Percentiles rank a stretch among this genome's conserved stretches.
phyloP scores from a whole-genome alignment of 2,329 filamentous ascomycete genomes.

The Lachnellula occidentalis region DNA sequence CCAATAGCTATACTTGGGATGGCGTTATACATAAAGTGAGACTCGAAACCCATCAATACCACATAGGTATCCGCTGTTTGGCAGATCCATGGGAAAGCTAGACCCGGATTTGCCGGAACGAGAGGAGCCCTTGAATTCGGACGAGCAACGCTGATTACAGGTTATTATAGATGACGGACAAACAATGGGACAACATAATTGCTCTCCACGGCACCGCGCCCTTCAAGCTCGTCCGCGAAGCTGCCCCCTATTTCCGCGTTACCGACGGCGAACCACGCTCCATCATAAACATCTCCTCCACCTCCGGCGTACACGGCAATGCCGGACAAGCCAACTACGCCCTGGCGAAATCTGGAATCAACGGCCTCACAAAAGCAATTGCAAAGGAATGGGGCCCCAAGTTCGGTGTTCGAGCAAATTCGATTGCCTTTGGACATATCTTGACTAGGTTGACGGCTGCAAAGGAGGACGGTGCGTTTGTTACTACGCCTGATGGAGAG shows the following conservation, averaged over 20 bases:
- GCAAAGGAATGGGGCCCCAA: slow-evolving; percentile 86
- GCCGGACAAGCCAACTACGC: slow-evolving; percentile 89
- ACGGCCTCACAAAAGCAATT: slow-evolving; percentile 80
- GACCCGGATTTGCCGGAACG: slow-evolving; percentile 3
- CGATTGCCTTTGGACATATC: slow-evolving; percentile 79
- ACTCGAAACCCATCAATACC: slow-evolving; percentile 8
- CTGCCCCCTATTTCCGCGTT: slow-evolving; percentile 82
- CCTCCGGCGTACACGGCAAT: slow-evolving; percentile 78
- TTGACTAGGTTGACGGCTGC: slow-evolving; percentile 73
- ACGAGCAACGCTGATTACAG: not conserved
- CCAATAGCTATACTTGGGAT: slow-evolving; percentile 70
- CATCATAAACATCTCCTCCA: slow-evolving; percentile 80
- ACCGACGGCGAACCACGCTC: slow-evolving; percentile 73
- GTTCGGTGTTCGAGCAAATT: slow-evolving; percentile 79
- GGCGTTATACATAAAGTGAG: slow-evolving; percentile 77
- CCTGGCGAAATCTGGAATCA: slow-evolving; percentile 77
- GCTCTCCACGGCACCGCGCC: slow-evolving; percentile 79
- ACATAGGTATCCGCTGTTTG: slow-evolving; percentile 9
- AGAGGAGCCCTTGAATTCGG: too few relatives aligned
- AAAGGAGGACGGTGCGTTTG: slow-evolving; percentile 78
- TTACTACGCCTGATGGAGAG: slow-evolving; percentile 69
- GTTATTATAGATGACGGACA: slow-evolving; percentile 62
- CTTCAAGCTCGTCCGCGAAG: slow-evolving; percentile 75
- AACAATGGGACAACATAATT: slow-evolving; percentile 87
- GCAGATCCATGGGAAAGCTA: slow-evolving; percentile 9